phyloP scores from a whole-genome alignment of 73 alveolate genomes.

The Diophrys appendiculata region DNA sequence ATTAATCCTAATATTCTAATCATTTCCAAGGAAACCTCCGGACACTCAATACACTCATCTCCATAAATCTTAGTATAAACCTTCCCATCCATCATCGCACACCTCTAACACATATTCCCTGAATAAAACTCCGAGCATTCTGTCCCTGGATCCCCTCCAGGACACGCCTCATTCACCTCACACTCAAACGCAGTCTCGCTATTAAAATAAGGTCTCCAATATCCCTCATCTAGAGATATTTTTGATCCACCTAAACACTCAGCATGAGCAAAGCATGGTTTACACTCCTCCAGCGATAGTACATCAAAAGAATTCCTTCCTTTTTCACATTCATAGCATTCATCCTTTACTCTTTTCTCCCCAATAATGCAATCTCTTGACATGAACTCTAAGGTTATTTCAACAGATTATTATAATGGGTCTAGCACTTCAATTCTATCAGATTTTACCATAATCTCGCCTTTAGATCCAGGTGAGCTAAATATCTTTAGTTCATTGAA shows the following conservation, averaged over 20 bases:
- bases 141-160: slow-evolving; percentile 14
- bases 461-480: background rate
- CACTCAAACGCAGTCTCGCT: slow-evolving; percentile 2
- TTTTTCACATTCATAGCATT: slow-evolving; percentile 5
- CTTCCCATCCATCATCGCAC: background rate
- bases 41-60: slow-evolving; percentile 1
- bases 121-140: slow-evolving; percentile 14
- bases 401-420: background rate
- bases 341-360: background rate
- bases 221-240: background rate
- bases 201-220: slow-evolving; percentile 3
- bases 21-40: background rate
- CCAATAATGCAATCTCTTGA: slow-evolving; percentile 18
- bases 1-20: slow-evolving; percentile 2
- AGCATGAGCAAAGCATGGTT: background rate
- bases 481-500: too few species aligned
- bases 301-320: background rate
- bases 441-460: background rate
- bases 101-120: slow-evolving; percentile 8
- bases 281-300: background rate
- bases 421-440: background rate
- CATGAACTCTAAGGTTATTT: background rate
- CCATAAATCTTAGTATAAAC: background rate
- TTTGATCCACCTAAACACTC: slow-evolving; percentile 6
- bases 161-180: background rate